Conservation (phyloP, 1,284 basidiomycete species). For the Trametes versicolor region DNA sequence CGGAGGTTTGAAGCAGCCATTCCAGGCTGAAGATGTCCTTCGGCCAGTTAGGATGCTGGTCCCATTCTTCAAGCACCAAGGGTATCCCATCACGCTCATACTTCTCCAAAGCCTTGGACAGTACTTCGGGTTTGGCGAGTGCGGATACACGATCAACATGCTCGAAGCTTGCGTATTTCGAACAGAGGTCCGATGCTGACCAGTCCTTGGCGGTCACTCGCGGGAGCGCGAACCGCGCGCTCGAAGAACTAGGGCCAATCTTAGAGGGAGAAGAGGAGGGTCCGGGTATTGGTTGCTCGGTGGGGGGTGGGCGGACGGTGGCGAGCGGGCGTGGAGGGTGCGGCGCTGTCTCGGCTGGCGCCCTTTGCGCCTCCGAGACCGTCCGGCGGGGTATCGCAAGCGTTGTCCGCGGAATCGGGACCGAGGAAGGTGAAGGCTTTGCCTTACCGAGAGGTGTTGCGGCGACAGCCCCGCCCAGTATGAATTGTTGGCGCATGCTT, state of each 20-base stretch:
- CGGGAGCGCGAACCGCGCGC: not conserved
- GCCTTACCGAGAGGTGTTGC: not conserved
- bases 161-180: slow-evolving; percentile 50
- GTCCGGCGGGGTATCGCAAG: not conserved
- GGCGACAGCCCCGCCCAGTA: not conserved
- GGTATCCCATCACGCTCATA: slow-evolving; percentile 65
- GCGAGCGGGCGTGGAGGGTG: not conserved
- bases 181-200: slow-evolving; percentile 56
- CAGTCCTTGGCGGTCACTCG: slow-evolving; percentile 60
- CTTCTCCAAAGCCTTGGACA: slow-evolving; percentile 46
- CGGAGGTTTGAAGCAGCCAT: slow-evolving; percentile 52
- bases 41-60: slow-evolving; percentile 63
- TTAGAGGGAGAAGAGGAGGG: not conserved
- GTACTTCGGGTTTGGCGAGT: slow-evolving; percentile 18
- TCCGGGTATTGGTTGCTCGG: not conserved
- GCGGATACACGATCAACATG: slow-evolving; percentile 54
- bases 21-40: slow-evolving; percentile 60
- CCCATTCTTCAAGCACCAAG: slow-evolving; percentile 67
- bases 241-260: not conserved
- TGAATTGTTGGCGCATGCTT: not conserved
- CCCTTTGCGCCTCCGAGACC: not conserved
- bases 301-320: not conserved
- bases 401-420: not conserved
- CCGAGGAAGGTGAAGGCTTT: not conserved
- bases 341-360: not conserved